phyloP scores from a whole-genome alignment of 139 green algal species.

The Micractinium sp. region DNA sequence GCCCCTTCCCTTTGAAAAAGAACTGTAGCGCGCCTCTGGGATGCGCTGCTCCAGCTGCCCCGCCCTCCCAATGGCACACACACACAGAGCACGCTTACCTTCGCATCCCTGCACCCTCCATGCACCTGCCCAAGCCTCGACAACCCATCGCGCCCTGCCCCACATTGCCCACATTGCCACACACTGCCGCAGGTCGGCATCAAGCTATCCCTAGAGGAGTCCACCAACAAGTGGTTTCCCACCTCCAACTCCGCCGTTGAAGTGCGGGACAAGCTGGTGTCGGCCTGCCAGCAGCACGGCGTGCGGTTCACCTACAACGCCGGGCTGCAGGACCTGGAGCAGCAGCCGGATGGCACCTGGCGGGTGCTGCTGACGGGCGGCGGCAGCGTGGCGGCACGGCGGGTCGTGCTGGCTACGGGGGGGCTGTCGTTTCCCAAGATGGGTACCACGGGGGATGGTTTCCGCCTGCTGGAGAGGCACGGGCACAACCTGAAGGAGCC shows the following conservation, averaged over 20 bases:
- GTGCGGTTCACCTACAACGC: conserved; percentile 54
- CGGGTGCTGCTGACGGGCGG: not conserved
- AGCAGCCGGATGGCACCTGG: conserved; percentile 17
- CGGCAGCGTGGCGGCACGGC: not conserved
- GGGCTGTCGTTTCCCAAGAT: conserved; percentile 85
- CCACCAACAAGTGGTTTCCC: conserved; percentile 86
- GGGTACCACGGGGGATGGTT: conserved; percentile 87
- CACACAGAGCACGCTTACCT: not conserved
- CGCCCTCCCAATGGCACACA: too few relatives aligned
- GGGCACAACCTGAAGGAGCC: conserved; percentile 68
- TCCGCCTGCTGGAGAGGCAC: conserved; percentile 52
- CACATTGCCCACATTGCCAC: not conserved
- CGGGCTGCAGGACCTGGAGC: conserved; percentile 52
- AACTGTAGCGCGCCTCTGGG: too few relatives aligned
- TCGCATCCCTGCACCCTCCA: too few relatives aligned
- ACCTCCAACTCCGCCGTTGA: conserved; percentile 74
- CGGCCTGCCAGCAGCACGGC: conserved; percentile 59
- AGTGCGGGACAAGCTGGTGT: conserved; percentile 77
- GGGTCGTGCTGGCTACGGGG: conserved; percentile 76
- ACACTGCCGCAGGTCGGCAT: conserved; percentile 60
- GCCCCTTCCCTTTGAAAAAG: too few relatives aligned
- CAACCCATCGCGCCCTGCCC: not conserved
- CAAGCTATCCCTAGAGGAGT: conserved; percentile 68
- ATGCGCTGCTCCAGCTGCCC: too few relatives aligned
- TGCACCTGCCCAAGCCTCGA: not conserved